Base-by-base conservation (phyloP, 2,329 filamentous ascomycete species). In the Cercospora citrullina region DNA sequence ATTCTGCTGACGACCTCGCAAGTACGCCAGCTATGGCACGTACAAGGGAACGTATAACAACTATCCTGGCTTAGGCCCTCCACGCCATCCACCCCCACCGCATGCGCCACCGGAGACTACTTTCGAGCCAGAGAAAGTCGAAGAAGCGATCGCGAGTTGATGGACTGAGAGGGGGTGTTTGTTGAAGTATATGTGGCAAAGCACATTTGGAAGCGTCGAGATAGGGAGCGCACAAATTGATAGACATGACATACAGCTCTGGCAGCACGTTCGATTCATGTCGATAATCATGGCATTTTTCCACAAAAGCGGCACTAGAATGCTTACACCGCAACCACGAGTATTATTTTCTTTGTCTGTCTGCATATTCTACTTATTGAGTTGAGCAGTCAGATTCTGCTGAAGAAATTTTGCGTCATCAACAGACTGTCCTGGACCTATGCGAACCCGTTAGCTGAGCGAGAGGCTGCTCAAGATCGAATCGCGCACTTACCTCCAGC, bases 41-140 rank as follows among this genome's bases (percentile, higher is more conserved):
- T 58, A 58, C 30, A 30, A 31, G 10, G 53, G 53, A 58, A 58
- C 53, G n/a, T 58, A 58, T 18, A 26, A 23, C n/a, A 58, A 58
- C n/a, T 58, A 58, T 58, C 53, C 53, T 30, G 53, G 53, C 26
- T 18, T 58, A 30, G 53, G 53, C 10, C 18, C 45, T 23, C 45
- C 45, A 10, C 45, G 21, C 9, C 18, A 51, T 26, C 36, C 36
- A n/a, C 36, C 21, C 7, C 45, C 45, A 51, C 36, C 16, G 3
- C 36, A 39, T 42, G 3, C 36, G 36, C 36, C 36, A 42, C 45
- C 45, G 18, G 8, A 51, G 45, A 51, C 45, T 26, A 42, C 36
- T 42, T 51, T 23, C 12, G 45, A 51, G 45, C 45, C 45, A 6
- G 45, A 51, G 45, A 42, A n/a, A 16, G 16, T 42, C 14, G 36